Conservation (phyloP, 371 early-diverging fungal genomes). For the Haplosporangium sp. region DNA sequence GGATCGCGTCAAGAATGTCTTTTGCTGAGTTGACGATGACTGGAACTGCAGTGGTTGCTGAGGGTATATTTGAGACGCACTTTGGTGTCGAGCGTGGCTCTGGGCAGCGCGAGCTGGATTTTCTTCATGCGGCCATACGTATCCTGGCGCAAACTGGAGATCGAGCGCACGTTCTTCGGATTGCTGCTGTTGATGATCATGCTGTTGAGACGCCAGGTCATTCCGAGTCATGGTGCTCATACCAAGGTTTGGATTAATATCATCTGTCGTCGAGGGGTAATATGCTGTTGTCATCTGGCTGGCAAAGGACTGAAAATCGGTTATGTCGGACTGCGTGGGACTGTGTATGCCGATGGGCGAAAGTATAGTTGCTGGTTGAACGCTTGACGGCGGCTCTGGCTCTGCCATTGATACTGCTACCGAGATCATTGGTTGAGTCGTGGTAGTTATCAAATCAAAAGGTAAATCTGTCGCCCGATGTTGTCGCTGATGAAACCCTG, state of each 20-base stretch:
- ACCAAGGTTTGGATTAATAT: neutral
- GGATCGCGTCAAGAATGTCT: slow-evolving; percentile 24
- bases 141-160: slow-evolving; percentile 27
- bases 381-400: neutral
- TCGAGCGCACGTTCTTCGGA: slow-evolving; percentile 12
- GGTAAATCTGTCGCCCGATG: slow-evolving; percentile 22
- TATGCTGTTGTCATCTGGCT: slow-evolving; percentile 4
- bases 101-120: slow-evolving; percentile 5
- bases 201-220: slow-evolving; percentile 16
- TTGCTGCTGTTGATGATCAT: slow-evolving; percentile 12
- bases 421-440: slow-evolving; percentile 1
- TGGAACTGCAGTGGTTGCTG: slow-evolving; percentile 20
- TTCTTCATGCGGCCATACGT: slow-evolving; percentile 28
- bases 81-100: slow-evolving; percentile 30
- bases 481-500: slow-evolving; percentile 9
- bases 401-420: neutral
- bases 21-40: slow-evolving; percentile 17
- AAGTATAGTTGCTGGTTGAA: slow-evolving; percentile 5
- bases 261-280: slow-evolving; percentile 5
- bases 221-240: slow-evolving; percentile 4
- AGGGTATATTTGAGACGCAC: slow-evolving; percentile 30
- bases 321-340: slow-evolving; percentile 6
- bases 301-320: slow-evolving; percentile 17
- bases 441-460: slow-evolving; percentile 6
- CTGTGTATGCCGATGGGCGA: slow-evolving; percentile 18